Percentiles rank a stretch among this genome's conserved stretches.
These are phyloP conservation scores for Cryphonectria naterciae DNA, from an alignment of 2,329 filamentous ascomycete species.

Conservation along the genomic window DNA sequence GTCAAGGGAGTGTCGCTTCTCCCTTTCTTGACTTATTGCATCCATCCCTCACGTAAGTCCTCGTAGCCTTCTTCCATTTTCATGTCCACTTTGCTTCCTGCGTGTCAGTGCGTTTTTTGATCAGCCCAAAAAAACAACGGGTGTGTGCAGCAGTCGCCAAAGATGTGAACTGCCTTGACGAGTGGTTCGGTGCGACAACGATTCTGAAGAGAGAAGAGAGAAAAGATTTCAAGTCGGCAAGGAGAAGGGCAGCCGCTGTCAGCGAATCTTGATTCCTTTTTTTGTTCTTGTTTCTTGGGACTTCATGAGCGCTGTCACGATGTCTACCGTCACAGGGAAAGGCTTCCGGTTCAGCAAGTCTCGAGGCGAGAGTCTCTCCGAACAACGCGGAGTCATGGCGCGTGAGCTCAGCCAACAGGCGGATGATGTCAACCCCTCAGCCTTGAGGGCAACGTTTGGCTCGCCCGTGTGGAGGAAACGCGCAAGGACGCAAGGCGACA, in stretches of 20 bases:
- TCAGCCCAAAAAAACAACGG: neutral
- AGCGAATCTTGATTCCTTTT: neutral
- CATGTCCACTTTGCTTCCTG: neutral
- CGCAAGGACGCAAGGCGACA: conserved; percentile 26
- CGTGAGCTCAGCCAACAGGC: conserved; percentile 23
- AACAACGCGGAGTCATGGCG: conserved; percentile 33
- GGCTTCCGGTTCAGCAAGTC: conserved; percentile 42
- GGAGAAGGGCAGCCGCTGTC: neutral
- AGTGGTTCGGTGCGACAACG: neutral
- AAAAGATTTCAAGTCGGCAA: conserved; percentile 6
- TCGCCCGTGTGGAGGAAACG: conserved; percentile 25
- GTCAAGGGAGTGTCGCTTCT: conserved; percentile 17
- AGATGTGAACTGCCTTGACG: neutral
- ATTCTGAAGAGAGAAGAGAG: neutral
- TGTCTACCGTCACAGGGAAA: conserved; percentile 32
- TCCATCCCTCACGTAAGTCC: conserved; percentile 20
- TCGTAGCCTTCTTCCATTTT: conserved; percentile 5
- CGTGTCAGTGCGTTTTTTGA: neutral
- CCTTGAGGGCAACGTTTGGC: conserved; percentile 19
- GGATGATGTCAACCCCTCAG: conserved; percentile 2
- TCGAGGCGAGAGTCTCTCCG: conserved; percentile 38
- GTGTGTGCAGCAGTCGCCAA: neutral
- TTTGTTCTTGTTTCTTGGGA: neutral
- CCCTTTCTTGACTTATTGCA: conserved; percentile 21
- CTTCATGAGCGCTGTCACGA: conserved; percentile 13